phyloP scores from a whole-genome alignment of 139 green algal species.

The Picochlorum sp. region DNA sequence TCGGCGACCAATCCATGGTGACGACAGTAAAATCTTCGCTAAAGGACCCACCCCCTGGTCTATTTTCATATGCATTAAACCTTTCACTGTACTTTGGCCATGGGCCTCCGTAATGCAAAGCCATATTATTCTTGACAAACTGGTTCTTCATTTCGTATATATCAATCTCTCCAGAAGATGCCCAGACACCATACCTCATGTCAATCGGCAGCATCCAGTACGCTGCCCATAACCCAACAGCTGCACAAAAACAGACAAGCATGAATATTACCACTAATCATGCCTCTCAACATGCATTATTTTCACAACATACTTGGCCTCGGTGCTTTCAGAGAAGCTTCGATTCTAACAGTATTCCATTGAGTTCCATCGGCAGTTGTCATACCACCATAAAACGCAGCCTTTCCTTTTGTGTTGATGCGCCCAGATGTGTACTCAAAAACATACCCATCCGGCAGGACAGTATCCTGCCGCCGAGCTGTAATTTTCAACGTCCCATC shows the following conservation, averaged over 20 bases:
- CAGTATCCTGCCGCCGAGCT: conserved; percentile 26
- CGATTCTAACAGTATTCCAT: conserved; percentile 18
- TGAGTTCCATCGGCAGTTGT: conserved; percentile 8
- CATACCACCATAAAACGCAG: conserved; percentile 21
- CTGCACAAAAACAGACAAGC: not conserved
- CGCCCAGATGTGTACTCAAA: conserved; percentile 15
- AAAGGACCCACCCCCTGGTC: conserved; percentile 1
- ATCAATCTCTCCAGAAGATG: conserved; percentile 28
- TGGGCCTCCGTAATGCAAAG: conserved; percentile 21
- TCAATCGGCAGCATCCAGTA: conserved; percentile 32
- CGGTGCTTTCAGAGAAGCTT: conserved; percentile 25
- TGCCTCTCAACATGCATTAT: too few species aligned
- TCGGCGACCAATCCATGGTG: conserved; percentile 11
- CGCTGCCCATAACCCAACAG: conserved; percentile 26
- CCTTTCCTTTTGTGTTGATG: conserved; percentile 21
- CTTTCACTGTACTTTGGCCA: not conserved
- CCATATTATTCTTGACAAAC: conserved; percentile 9
- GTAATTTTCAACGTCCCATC: conserved; percentile 45
- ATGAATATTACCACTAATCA: too few species aligned
- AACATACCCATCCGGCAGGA: conserved; percentile 9
- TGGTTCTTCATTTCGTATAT: conserved; percentile 24
- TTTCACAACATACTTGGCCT: not conserved
- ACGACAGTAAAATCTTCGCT: conserved; percentile 15
- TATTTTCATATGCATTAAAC: conserved; percentile 4
- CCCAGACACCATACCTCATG: conserved; percentile 23